phyloP scores from a whole-genome alignment of 257 asterid genomes.

The Gentiana macrophylla region DNA sequence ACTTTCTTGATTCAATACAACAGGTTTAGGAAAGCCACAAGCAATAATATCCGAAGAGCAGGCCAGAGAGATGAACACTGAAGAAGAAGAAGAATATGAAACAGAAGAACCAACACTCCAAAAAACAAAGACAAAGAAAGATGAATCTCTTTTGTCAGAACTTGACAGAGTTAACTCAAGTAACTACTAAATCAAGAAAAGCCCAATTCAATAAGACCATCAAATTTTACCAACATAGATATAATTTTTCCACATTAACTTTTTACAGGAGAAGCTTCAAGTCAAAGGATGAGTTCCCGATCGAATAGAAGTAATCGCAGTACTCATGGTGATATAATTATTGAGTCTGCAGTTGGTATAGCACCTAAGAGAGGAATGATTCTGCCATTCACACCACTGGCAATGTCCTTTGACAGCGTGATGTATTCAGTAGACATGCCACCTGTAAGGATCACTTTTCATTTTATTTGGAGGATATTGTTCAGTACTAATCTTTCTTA shows the following conservation, averaged over 20 bases:
- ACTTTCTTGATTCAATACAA: background rate
- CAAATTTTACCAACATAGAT: background rate
- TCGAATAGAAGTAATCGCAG: constrained; percentile 13
- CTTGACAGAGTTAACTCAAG: constrained; percentile 50
- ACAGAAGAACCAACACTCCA: constrained; percentile 33
- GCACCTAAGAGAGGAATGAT: constrained; percentile 51
- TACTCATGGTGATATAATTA: constrained; percentile 14
- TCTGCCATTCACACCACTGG: constrained; percentile 48
- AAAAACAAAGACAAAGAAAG: constrained; percentile 38
- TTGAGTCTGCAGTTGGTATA: constrained; percentile 20
- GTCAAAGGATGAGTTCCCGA: constrained; percentile 49
- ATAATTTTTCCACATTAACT: constrained; percentile 5
- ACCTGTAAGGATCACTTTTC: constrained; percentile 24
- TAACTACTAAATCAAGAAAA: constrained; percentile 14
- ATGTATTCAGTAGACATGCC: constrained; percentile 54
- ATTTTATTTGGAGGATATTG: background rate
- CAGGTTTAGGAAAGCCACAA: constrained; percentile 81
- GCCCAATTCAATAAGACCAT: background rate
- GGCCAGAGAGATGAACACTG: constrained; percentile 54
- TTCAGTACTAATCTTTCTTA: background rate
- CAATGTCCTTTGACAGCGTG: constrained; percentile 43
- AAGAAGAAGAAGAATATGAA: constrained; percentile 22
- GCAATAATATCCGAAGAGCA: constrained; percentile 80
- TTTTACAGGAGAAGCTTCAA: constrained; percentile 52
- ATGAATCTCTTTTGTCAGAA: constrained; percentile 33